Conservation (phyloP, 2,329 filamentous ascomycete genomes). For the Sporothrix brunneoviolacea region DNA sequence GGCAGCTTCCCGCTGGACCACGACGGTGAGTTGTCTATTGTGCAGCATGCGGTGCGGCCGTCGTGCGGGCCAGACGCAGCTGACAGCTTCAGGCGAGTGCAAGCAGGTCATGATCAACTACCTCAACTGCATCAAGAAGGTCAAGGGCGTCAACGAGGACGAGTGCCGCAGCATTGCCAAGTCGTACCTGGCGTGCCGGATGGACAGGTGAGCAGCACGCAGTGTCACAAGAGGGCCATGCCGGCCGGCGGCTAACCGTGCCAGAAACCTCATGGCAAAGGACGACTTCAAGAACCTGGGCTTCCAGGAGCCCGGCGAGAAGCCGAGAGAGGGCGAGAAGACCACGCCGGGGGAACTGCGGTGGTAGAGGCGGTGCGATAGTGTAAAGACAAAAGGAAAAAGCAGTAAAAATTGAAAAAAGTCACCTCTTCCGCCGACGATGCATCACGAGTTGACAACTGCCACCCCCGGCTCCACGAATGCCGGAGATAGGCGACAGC, state of each 20-base stretch:
- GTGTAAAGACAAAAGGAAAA: neutral
- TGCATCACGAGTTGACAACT: neutral
- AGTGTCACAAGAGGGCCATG: too few relatives aligned
- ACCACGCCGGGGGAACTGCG: constrained; percentile 26
- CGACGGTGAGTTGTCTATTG: constrained; percentile 59
- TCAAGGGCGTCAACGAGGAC: constrained; percentile 76
- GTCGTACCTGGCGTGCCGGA: constrained; percentile 80
- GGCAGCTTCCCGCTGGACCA: constrained; percentile 97
- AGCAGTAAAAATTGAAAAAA: neutral
- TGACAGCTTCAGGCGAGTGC: constrained; percentile 65
- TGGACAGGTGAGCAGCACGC: constrained; percentile 64
- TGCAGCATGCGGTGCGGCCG: too few relatives aligned
- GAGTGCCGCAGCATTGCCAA: constrained; percentile 83
- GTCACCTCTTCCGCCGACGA: neutral
- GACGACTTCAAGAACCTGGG: constrained; percentile 95
- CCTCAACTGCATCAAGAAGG: constrained; percentile 77
- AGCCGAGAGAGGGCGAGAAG: constrained; percentile 22
- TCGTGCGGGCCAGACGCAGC: too few relatives aligned
- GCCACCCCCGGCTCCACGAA: too few relatives aligned
- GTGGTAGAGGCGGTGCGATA: constrained; percentile 24
- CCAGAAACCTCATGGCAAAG: constrained; percentile 86
- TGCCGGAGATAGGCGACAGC: neutral
- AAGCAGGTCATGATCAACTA: constrained; percentile 82
- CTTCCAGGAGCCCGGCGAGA: constrained; percentile 46
- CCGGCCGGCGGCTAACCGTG: too few relatives aligned